Evolutionary conservation across 768 basidiomycete genomes (phyloP), one percentile per base, ranked within the genome.

Genomic region (Auriscalpium microsporum): DNA sequence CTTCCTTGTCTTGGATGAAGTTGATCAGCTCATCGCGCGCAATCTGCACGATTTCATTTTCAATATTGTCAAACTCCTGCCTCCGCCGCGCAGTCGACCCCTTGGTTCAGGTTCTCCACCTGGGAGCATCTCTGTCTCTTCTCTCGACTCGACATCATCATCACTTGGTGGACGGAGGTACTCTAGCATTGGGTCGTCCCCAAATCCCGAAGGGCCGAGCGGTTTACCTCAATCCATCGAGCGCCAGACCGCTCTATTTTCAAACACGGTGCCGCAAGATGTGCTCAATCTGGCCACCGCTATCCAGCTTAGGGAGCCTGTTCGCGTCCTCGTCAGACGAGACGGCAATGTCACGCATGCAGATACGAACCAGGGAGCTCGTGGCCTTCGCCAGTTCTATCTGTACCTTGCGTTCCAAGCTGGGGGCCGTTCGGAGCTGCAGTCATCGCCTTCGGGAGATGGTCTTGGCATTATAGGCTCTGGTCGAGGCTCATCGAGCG

Each of bases 261-360:
- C 93, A 38, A 98, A 98, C 68, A 99, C 96, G 3, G 94, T 96
- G 16, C 95, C 93, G 14, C 93, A 95, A 67, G 96, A 99, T 66
- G 96, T 99, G 10, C 81, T 99, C 59, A 97, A 94, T 68, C 84
- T 99, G 44, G 94, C 94, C 1, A 84, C 90, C 53, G 84, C 88
- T 4, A 93, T 99, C 56, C 90, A 96, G 65, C 81, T 99, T 10
- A 84, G 89, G 52, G 96, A 99, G 68, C 95, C 96, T 19, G 94
- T 99, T 44, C 83, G 96, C 23, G 96, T 99, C n/a, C 83, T 99
- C 17, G 96, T 99, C 21, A 82, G 96, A 52, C 80, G 95, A 16
- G 90, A 93, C 61, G 90, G 90, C 42, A 90, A 89, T 63, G 85
- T 88, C 49, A 78, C 78, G 10, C 83, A 83, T 35, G 78, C 83